These are phyloP conservation scores for Lycium barbarum DNA, from an alignment of 257 asterid genomes.

Conservation along the genomic window DNA sequence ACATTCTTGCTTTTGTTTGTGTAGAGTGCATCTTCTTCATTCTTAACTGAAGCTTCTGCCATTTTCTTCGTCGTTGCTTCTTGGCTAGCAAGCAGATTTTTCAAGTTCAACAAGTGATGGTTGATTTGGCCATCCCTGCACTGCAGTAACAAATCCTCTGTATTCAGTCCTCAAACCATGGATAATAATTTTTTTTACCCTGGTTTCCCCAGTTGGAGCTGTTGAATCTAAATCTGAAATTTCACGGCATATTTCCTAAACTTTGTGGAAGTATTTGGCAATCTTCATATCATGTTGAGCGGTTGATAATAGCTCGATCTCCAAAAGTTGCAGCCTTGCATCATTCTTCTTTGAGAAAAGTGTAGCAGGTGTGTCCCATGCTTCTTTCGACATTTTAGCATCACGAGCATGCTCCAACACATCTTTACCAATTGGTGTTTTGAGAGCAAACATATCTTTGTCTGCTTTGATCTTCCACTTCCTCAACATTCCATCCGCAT, in stretches of 20 bases:
- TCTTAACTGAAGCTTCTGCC: slow-evolving; percentile 21
- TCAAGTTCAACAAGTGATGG: slow-evolving; percentile 28
- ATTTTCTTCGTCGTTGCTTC: slow-evolving; percentile 38
- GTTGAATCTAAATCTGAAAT: slow-evolving; percentile 32
- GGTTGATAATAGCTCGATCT: slow-evolving; percentile 1
- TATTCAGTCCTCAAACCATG: slow-evolving; percentile 26
- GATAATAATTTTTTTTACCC: not conserved
- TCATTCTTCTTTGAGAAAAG: slow-evolving; percentile 33
- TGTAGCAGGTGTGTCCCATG: not conserved
- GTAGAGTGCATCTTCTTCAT: slow-evolving; percentile 31
- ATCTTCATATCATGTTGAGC: slow-evolving; percentile 14
- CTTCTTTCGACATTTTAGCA: slow-evolving; percentile 21
- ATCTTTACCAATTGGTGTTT: slow-evolving; percentile 21
- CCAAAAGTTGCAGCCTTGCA: slow-evolving; percentile 23
- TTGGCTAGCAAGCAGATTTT: slow-evolving; percentile 30
- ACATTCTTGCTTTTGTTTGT: not conserved
- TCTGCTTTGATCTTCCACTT: slow-evolving; percentile 24
- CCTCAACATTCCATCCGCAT: not conserved
- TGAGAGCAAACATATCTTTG: slow-evolving; percentile 18
- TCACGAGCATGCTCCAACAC: slow-evolving; percentile 28
- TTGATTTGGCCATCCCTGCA: slow-evolving; percentile 22
- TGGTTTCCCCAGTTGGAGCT: not conserved
- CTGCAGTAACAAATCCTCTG: not conserved
- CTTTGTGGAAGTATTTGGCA: slow-evolving; percentile 28
- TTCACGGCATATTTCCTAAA: slow-evolving; percentile 24